Evolutionary conservation across 2,329 filamentous ascomycete species (phyloP), one percentile per base, ranked within the genome.

Genomic region (Dactylellina parvicollis): DNA sequence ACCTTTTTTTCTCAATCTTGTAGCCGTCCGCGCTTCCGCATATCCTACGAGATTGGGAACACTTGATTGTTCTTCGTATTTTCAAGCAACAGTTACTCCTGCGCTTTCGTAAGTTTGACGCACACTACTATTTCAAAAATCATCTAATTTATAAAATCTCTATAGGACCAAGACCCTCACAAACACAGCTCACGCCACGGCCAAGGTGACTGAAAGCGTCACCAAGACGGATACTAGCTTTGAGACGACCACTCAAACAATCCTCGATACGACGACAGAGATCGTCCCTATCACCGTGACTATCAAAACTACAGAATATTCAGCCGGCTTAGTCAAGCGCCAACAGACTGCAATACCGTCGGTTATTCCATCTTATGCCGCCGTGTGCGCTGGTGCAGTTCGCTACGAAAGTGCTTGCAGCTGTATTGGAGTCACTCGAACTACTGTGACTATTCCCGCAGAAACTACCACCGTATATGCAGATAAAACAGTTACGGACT

Each of bases 321-420:
- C 50, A 10, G 4, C 50, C 8, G 22, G 16, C 12, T 20, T 56
- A 22, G 30, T 26, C 9, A 56, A 74, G 75, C 62, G 47, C 26
- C 70, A 75, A 44, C 66, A 54, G 59, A 70, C 46, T 62, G 59
- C 42, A 49, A 28, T 73, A 38, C 32, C 61, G 71, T 46, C 28
- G 20, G 64, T 55, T 60, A 55, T 74, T 30, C 77, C 78, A 1
- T 34, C 46, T 26, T 79, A 80, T 62, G 79, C 79, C 4, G 66
- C 70, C 4, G 50, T 70, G 9, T 79, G 79, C 77, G 42, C 55
- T 5, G 55, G 75, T 34, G 44, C 64, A 0, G 75, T 57, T 34
- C 59, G 52, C 10, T 80, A 79, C 75, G 57, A 71, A n/a, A 77
- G 75, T 57, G 79, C 78, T 5, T 80, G 79, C 76, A 76, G 74